Evolutionary conservation across 2,329 filamentous ascomycete species (phyloP).

Genomic region (Penicillium sumatraense): DNA sequence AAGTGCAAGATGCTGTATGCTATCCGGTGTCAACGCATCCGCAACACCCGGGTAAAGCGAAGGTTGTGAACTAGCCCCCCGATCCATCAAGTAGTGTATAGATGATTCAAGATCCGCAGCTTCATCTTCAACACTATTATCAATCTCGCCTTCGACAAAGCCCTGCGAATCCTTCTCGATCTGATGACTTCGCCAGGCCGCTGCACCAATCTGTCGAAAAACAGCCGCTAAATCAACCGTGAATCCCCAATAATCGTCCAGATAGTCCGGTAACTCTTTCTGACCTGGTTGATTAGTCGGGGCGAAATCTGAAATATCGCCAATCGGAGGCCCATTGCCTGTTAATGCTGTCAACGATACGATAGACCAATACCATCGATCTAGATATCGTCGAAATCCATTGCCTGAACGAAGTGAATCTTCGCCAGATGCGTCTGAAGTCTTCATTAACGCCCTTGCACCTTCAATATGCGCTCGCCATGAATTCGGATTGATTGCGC

Average conservation of each 20-base stretch:
- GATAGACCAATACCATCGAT: constrained; percentile 48
- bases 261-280: constrained; percentile 35
- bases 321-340: constrained; percentile 42
- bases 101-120: constrained; percentile 40
- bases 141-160: constrained; percentile 25
- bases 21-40: constrained; percentile 36
- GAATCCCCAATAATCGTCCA: constrained; percentile 51
- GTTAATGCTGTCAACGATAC: constrained; percentile 48
- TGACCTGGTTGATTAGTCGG: constrained; percentile 17
- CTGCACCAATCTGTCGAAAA: constrained; percentile 45
- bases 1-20: constrained; percentile 41
- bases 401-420: constrained; percentile 31
- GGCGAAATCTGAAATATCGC: constrained; percentile 25
- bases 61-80: constrained; percentile 33
- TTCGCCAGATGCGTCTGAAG: constrained; percentile 24
- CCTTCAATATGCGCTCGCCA: constrained; percentile 51
- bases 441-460: constrained; percentile 43
- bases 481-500: constrained; percentile 44
- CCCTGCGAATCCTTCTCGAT: constrained; percentile 10
- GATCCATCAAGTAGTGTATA: constrained; percentile 39
- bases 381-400: constrained; percentile 43
- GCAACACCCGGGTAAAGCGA: constrained; percentile 43
- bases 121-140: constrained; percentile 30
- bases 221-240: constrained; percentile 44
- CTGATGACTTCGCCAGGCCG: constrained; percentile 37